Conservation (phyloP, 148 eudicot species). For the Simmondsia chinensis region DNA sequence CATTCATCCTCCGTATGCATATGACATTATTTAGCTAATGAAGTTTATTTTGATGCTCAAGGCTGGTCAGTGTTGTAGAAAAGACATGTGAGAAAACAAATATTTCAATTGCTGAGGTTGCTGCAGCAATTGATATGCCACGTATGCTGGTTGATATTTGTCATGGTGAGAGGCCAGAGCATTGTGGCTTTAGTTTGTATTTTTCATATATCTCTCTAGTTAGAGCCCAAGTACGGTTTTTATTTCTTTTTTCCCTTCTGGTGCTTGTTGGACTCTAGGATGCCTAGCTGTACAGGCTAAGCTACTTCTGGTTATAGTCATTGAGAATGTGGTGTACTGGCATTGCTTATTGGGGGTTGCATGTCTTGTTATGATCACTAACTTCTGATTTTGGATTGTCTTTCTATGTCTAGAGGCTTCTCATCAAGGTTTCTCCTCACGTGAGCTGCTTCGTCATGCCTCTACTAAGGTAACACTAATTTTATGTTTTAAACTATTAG, state of each 20-base stretch:
- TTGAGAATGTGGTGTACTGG: neutral
- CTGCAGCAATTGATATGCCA: constrained; percentile 55
- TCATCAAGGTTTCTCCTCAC: constrained; percentile 90
- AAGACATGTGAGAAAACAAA: constrained; percentile 53
- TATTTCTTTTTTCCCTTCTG: neutral
- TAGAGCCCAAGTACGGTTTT: neutral
- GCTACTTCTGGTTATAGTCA: neutral
- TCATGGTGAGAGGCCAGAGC: constrained; percentile 48
- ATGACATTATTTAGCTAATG: constrained; percentile 11
- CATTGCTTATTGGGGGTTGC: neutral
- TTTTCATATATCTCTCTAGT: neutral
- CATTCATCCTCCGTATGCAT: neutral
- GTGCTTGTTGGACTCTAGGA: neutral
- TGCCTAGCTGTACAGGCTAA: neutral
- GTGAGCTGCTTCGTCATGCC: constrained; percentile 68
- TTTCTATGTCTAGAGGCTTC: constrained; percentile 60
- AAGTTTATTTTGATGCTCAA: constrained; percentile 18
- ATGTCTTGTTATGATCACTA: neutral
- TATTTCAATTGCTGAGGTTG: constrained; percentile 73
- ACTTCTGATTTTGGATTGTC: neutral
- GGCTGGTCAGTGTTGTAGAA: constrained; percentile 87
- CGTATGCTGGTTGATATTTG: constrained; percentile 92
- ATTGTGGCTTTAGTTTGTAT: neutral
- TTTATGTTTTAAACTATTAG: neutral
- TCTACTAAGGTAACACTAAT: constrained; percentile 41